These are phyloP conservation scores for Phytophthora europaea DNA, from an alignment of 352 stramenopile genomes.

Conservation along the genomic window DNA sequence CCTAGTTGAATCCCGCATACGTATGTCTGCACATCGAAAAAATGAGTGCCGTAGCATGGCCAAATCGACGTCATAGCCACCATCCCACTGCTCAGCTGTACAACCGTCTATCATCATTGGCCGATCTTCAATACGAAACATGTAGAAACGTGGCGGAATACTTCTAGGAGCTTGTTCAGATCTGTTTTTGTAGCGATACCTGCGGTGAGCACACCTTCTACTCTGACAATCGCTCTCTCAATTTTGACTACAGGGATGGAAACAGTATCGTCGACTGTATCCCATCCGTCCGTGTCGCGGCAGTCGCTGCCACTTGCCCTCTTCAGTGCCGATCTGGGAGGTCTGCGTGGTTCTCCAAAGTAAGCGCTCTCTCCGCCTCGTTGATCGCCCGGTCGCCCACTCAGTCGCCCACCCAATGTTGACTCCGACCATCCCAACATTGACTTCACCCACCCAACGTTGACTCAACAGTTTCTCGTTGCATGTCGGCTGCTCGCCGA, in stretches of 20 bases:
- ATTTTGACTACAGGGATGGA: conserved; percentile 23
- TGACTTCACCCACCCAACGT: too few species aligned
- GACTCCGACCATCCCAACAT: too few species aligned
- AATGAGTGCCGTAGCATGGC: conserved; percentile 22
- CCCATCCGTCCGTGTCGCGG: too few species aligned
- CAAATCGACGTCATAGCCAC: neutral
- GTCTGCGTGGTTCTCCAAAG: too few species aligned
- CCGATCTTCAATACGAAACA: conserved; percentile 29
- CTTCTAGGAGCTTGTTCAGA: conserved; percentile 10
- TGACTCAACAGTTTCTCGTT: too few species aligned
- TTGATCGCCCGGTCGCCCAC: too few species aligned
- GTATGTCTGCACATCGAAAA: conserved; percentile 30
- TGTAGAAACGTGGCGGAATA: conserved; percentile 2
- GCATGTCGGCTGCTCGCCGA: too few species aligned
- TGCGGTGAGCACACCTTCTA: too few species aligned
- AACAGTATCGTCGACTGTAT: conserved; percentile 1
- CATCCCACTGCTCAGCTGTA: conserved; percentile 7
- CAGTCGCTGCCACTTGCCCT: too few species aligned
- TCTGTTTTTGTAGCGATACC: neutral
- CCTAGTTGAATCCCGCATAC: neutral
- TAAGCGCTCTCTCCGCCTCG: too few species aligned
- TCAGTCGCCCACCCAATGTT: too few species aligned
- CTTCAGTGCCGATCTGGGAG: too few species aligned
- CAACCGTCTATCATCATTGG: conserved; percentile 25
- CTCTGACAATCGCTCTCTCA: neutral